phyloP scores from a whole-genome alignment of 768 basidiomycete genomes.

The Auriculariales sp. region DNA sequence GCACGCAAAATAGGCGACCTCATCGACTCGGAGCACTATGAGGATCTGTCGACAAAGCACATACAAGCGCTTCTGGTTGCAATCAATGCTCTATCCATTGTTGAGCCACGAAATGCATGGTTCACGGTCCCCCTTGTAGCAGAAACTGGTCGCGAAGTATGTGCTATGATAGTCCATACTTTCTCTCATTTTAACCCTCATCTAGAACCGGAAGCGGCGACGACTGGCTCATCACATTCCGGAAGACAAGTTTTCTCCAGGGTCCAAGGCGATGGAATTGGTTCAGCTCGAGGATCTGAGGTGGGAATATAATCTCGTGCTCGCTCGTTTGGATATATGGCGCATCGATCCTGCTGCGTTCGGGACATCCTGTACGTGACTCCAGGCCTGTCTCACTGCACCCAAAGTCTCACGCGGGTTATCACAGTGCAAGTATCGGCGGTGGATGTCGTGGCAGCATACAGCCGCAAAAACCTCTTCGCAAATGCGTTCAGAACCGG shows the following conservation, averaged over 20 bases:
- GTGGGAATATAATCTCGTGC: slow-evolving; percentile 60
- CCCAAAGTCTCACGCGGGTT: slow-evolving; percentile 4
- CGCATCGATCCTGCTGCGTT: slow-evolving; percentile 39
- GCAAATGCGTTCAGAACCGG: background rate
- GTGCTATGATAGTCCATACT: slow-evolving; percentile 2
- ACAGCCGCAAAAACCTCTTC: background rate
- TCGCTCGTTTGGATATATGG: slow-evolving; percentile 64
- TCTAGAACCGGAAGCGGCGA: slow-evolving; percentile 53
- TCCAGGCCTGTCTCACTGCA: background rate
- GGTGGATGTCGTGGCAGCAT: background rate
- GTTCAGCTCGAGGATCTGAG: slow-evolving; percentile 68
- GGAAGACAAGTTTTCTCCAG: slow-evolving; percentile 47
- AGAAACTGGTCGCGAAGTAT: slow-evolving; percentile 31
- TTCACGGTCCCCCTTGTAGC: slow-evolving; percentile 48
- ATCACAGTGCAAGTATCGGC: slow-evolving; percentile 8
- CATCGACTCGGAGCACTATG: slow-evolving; percentile 20
- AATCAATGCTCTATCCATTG: slow-evolving; percentile 75
- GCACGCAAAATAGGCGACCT: slow-evolving; percentile 57
- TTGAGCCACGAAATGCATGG: slow-evolving; percentile 75
- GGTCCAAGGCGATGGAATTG: slow-evolving; percentile 59
- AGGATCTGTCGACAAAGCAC: slow-evolving; percentile 51
- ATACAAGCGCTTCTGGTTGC: slow-evolving; percentile 72
- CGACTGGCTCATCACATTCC: slow-evolving; percentile 66
- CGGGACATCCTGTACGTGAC: slow-evolving; percentile 41
- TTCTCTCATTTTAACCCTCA: slow-evolving; percentile 6